Conservation (phyloP, 2,329 filamentous ascomycete genomes). For the Venturia nashicola region DNA sequence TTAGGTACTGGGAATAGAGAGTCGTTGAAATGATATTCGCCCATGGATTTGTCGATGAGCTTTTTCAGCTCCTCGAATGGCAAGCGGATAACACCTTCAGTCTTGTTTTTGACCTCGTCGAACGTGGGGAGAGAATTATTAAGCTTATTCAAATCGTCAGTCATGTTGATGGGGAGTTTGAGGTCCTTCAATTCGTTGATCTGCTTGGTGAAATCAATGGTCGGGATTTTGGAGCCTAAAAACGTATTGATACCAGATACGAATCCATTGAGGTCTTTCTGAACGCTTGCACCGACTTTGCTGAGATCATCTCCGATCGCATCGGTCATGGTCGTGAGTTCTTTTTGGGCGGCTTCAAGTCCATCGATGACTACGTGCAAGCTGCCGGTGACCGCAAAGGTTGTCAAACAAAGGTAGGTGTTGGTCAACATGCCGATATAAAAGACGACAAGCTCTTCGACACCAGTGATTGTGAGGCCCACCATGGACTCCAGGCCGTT, state of each 20-base stretch:
- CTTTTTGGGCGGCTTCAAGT: constrained; percentile 46
- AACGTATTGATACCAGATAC: constrained; percentile 25
- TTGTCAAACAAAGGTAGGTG: constrained; percentile 83
- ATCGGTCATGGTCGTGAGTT: constrained; percentile 47
- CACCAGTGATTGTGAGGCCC: constrained; percentile 63
- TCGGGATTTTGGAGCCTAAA: constrained; percentile 33
- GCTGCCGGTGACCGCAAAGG: constrained; percentile 67
- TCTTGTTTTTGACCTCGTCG: constrained; percentile 69
- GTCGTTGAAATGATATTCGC: constrained; percentile 65
- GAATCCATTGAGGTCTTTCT: constrained; percentile 28
- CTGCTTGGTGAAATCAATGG: constrained; percentile 52
- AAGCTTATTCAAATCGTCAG: constrained; percentile 56
- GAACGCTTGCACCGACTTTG: constrained; percentile 26
- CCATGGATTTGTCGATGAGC: constrained; percentile 58
- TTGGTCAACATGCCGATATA: constrained; percentile 83
- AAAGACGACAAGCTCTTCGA: constrained; percentile 83
- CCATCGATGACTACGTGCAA: constrained; percentile 57
- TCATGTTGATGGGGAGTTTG: constrained; percentile 54
- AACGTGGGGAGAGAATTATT: constrained; percentile 76
- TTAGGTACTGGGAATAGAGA: constrained; percentile 69
- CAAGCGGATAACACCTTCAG: constrained; percentile 57
- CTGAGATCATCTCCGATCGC: constrained; percentile 46
- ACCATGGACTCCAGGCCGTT: constrained; percentile 69
- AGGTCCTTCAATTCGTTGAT: constrained; percentile 58
- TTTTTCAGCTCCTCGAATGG: constrained; percentile 74